phyloP scores from a whole-genome alignment of 805 yeast species.

The Zygosaccharomyces pseudorouxii region DNA sequence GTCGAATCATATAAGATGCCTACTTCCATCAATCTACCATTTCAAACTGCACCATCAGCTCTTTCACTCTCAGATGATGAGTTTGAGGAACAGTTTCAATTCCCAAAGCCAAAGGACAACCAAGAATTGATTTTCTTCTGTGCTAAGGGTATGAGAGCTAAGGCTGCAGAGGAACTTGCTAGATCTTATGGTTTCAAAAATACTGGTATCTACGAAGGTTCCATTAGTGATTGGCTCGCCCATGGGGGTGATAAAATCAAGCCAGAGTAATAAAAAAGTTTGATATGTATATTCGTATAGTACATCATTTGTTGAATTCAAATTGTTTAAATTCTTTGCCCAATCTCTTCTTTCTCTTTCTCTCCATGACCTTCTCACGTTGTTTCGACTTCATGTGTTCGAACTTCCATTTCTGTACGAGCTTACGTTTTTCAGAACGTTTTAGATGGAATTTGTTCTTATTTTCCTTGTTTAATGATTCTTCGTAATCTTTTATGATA shows the following conservation, averaged over 20 bases:
- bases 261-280: conserved; percentile 6
- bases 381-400: conserved; percentile 67
- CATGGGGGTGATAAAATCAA: conserved; percentile 24
- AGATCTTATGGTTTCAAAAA: conserved; percentile 80
- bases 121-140: conserved; percentile 85
- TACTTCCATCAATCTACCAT: conserved; percentile 79
- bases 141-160: conserved; percentile 85
- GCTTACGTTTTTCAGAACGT: conserved; percentile 64
- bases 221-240: conserved; percentile 76
- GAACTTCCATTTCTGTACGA: conserved; percentile 72
- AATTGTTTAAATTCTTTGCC: conserved; percentile 69
- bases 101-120: conserved; percentile 66
- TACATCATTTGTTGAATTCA: conserved; percentile 36
- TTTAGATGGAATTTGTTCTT: conserved; percentile 55
- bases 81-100: conserved; percentile 75
- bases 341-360: conserved; percentile 79
- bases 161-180: conserved; percentile 89
- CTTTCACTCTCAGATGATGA: conserved; percentile 73
- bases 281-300: background rate
- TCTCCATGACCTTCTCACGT: conserved; percentile 77
- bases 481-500: conserved; percentile 57
- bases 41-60: conserved; percentile 89
- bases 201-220: conserved; percentile 82
- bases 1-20: conserved; percentile 71
- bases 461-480: conserved; percentile 48